Evolutionary conservation across 306 rosid genomes (phyloP).

Genomic region (Cucurbita ficifolia): DNA sequence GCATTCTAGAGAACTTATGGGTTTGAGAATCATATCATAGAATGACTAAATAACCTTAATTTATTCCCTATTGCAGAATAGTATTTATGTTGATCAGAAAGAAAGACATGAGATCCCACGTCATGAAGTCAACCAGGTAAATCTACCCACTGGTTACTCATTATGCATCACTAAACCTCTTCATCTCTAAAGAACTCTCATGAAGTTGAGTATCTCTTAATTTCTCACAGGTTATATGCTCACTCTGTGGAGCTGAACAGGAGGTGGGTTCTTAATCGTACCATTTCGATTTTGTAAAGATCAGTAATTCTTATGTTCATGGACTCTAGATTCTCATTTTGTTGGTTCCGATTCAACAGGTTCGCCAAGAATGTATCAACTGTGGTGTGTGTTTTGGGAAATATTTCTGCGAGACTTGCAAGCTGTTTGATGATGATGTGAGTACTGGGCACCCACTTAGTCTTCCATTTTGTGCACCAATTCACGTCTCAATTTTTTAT

Average conservation of each 20-base stretch:
- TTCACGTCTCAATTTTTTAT: background rate
- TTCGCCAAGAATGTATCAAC: slow-evolving; percentile 55
- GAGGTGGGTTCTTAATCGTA: slow-evolving; percentile 33
- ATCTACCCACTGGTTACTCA: background rate
- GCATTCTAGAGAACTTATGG: background rate
- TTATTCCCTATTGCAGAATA: slow-evolving; percentile 29
- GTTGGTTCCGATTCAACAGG: slow-evolving; percentile 29
- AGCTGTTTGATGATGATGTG: slow-evolving; percentile 81
- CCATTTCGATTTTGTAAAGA: background rate
- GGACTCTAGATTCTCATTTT: background rate
- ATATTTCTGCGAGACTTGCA: slow-evolving; percentile 68
- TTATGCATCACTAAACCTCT: background rate
- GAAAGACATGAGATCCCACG: slow-evolving; percentile 70
- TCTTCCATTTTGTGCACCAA: background rate
- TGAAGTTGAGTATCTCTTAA: background rate
- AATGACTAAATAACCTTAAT: background rate
- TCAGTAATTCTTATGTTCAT: background rate
- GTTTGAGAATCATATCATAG: background rate
- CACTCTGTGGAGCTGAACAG: slow-evolving; percentile 73
- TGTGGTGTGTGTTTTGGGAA: slow-evolving; percentile 87
- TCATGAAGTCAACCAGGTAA: slow-evolving; percentile 48
- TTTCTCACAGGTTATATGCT: slow-evolving; percentile 53
- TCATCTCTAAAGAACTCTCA: background rate
- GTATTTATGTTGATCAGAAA: slow-evolving; percentile 43
- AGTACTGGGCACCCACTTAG: slow-evolving; percentile 15